phyloP scores from a whole-genome alignment of 2,329 filamentous ascomycete species.

The Aureobasidium vineae region DNA sequence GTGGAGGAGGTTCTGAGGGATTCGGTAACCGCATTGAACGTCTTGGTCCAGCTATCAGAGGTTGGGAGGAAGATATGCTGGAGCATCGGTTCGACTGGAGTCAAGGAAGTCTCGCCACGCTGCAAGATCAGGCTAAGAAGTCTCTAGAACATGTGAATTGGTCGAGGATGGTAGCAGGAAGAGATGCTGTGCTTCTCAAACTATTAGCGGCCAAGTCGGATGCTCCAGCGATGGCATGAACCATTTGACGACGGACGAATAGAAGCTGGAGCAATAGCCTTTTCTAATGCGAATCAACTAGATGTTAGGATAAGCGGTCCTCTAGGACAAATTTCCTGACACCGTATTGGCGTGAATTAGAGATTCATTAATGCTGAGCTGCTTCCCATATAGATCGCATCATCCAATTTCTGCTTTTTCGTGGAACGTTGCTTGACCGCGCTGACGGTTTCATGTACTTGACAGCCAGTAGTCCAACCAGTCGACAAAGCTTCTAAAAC shows the following conservation, averaged over 20 bases:
- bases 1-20: conserved; percentile 34
- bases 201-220: not conserved
- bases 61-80: conserved; percentile 17
- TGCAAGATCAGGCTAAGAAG: not conserved
- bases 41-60: conserved; percentile 4
- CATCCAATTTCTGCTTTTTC: too few relatives aligned
- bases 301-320: too few relatives aligned
- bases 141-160: not conserved
- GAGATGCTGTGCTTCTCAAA: not conserved
- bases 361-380: too few relatives aligned
- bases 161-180: not conserved
- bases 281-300: too few relatives aligned
- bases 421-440: too few relatives aligned
- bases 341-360: too few relatives aligned
- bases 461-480: not conserved
- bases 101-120: not conserved
- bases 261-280: too few relatives aligned
- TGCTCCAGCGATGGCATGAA: not conserved
- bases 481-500: not conserved
- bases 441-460: not conserved
- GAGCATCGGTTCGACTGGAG: conserved; percentile 13
- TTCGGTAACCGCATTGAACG: conserved; percentile 16
- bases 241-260: too few relatives aligned
- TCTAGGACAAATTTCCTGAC: too few relatives aligned
- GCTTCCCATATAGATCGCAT: too few relatives aligned